Conservation (phyloP, 306 rosid species). For the Pterocarpus macrocarpus region DNA sequence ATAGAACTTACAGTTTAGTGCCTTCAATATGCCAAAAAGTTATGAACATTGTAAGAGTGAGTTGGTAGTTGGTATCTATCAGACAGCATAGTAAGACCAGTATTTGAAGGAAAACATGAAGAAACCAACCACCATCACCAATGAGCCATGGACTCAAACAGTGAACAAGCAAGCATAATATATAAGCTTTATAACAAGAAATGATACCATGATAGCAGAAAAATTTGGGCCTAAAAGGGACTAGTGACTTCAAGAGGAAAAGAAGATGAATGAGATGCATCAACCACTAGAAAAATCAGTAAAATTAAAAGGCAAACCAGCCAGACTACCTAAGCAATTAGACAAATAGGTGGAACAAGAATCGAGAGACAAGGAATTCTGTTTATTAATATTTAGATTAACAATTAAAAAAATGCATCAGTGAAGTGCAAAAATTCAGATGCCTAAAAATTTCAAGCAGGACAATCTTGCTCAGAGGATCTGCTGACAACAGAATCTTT, state of each 20-base stretch:
- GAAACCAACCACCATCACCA: constrained; percentile 29
- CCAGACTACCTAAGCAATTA: not conserved
- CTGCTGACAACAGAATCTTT: not conserved
- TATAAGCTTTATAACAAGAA: not conserved
- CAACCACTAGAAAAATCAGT: not conserved
- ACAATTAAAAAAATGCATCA: not conserved
- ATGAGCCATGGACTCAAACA: constrained; percentile 3
- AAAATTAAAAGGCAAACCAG: not conserved
- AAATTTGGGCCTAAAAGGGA: constrained; percentile 13
- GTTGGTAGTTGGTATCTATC: not conserved
- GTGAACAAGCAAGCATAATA: not conserved
- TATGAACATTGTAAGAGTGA: constrained; percentile 20
- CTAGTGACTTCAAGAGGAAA: not conserved
- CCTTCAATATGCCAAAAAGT: constrained; percentile 20
- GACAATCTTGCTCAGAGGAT: not conserved
- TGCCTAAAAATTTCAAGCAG: constrained; percentile 4
- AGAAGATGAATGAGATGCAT: not conserved
- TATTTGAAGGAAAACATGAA: constrained; percentile 33
- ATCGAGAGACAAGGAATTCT: not conserved
- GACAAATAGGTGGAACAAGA: not conserved
- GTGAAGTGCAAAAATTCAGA: not conserved
- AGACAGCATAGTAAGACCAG: constrained; percentile 18
- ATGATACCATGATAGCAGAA: constrained; percentile 15
- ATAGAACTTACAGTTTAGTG: constrained; percentile 28
- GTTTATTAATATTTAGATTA: not conserved